A percentile compares a stretch with the other conserved stretches of the same genome.
Conservation (phyloP, 2,329 filamentous ascomycete species). For the Emydomyces testavorans region DNA sequence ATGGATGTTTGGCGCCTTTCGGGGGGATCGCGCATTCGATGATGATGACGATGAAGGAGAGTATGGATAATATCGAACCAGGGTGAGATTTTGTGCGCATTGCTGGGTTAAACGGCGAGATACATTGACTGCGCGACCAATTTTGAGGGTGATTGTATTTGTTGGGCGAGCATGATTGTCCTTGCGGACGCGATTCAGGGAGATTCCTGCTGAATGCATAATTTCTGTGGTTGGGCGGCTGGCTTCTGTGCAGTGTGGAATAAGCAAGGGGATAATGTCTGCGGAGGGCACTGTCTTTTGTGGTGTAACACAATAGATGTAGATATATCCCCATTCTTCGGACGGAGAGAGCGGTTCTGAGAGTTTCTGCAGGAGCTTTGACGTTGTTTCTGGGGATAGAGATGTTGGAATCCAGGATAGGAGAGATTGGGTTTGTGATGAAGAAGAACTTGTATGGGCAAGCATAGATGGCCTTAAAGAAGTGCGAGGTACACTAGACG, state of each 20-base stretch:
- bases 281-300: conserved; percentile 36
- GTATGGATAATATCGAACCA: conserved; percentile 89
- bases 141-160: conserved; percentile 56
- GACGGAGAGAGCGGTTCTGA: conserved; percentile 59
- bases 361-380: conserved; percentile 63
- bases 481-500: background rate
- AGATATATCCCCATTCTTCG: conserved; percentile 85
- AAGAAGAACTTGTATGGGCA: conserved; percentile 16
- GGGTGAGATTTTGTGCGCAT: conserved; percentile 76
- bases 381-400: conserved; percentile 56
- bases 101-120: conserved; percentile 78
- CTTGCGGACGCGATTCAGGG: conserved; percentile 18
- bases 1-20: conserved; percentile 62
- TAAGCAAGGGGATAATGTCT: conserved; percentile 49
- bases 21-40: conserved; percentile 14
- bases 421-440: conserved; percentile 36
- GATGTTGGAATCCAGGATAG: conserved; percentile 58
- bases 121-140: conserved; percentile 64
- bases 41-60: conserved; percentile 41
- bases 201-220: conserved; percentile 27
- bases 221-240: conserved; percentile 24
- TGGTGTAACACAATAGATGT: conserved; percentile 95
- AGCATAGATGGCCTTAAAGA: conserved; percentile 15
- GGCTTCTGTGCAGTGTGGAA: conserved; percentile 36
- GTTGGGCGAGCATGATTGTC: conserved; percentile 23